These are phyloP conservation scores for Phytophthora boehmeriae DNA, from an alignment of 352 stramenopile species.

Conservation along the genomic window DNA sequence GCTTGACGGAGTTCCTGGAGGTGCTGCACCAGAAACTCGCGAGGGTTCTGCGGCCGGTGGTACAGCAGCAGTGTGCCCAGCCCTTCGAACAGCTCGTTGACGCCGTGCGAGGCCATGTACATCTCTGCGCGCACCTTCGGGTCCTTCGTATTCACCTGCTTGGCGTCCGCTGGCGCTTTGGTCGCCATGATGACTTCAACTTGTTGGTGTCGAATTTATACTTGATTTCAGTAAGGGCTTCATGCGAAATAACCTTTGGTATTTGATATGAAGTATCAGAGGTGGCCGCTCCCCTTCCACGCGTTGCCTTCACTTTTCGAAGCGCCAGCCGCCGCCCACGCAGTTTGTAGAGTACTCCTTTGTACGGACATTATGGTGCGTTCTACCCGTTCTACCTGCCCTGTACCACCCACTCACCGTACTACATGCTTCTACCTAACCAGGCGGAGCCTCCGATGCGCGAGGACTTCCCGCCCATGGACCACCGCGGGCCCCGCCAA, in stretches of 20 bases:
- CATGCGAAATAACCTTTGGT: too few relatives aligned
- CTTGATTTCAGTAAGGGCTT: too few relatives aligned
- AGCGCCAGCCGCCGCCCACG: neutral
- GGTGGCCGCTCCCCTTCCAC: neutral
- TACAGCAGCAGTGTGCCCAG: conserved; percentile 70
- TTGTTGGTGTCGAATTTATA: too few relatives aligned
- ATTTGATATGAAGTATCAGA: too few relatives aligned
- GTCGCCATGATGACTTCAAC: neutral
- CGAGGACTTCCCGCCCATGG: conserved; percentile 48
- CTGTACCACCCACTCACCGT: neutral
- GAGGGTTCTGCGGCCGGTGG: conserved; percentile 63
- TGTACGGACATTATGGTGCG: neutral
- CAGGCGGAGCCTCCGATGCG: conserved; percentile 48
- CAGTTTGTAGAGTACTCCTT: neutral
- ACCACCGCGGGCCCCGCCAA: conserved; percentile 36
- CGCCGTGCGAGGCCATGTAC: conserved; percentile 68
- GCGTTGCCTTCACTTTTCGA: neutral
- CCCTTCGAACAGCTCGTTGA: conserved; percentile 72
- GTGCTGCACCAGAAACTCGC: conserved; percentile 63
- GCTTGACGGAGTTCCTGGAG: conserved; percentile 58
- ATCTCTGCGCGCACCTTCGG: conserved; percentile 64
- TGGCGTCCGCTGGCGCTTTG: conserved; percentile 1
- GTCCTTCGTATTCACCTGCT: conserved; percentile 56
- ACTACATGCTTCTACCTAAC: neutral
- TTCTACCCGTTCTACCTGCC: neutral